A percentile compares a stretch with the other conserved stretches of the same genome.
phyloP scores from a whole-genome alignment of 2,329 filamentous ascomycete species.

The Davidsoniella eucalypti region DNA sequence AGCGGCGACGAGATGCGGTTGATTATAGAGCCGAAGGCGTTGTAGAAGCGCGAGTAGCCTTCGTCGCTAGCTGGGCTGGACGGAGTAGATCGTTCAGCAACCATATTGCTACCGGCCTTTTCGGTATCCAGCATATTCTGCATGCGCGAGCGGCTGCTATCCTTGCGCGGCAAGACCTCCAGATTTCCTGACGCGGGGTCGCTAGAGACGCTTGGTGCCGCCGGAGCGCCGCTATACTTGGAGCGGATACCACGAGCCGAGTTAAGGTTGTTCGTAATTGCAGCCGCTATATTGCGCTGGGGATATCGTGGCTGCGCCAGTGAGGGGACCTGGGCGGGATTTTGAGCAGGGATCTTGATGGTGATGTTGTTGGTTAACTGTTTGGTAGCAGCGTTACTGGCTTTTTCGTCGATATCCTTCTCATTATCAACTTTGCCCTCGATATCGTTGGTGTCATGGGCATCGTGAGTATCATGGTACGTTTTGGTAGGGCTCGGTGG shows the following conservation, averaged over 20 bases:
- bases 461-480: constrained; percentile 19
- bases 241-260: constrained; percentile 66
- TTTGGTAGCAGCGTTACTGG: constrained; percentile 12
- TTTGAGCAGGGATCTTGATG: constrained; percentile 20
- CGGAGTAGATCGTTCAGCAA: background rate
- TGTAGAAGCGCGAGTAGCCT: constrained; percentile 82
- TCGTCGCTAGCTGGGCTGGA: constrained; percentile 36
- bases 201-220: constrained; percentile 55
- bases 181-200: constrained; percentile 58
- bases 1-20: constrained; percentile 78
- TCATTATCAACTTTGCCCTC: constrained; percentile 12
- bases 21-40: constrained; percentile 74
- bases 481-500: constrained; percentile 32
- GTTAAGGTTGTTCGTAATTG: constrained; percentile 76
- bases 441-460: constrained; percentile 16
- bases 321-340: constrained; percentile 32
- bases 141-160: constrained; percentile 33
- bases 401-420: constrained; percentile 21
- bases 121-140: constrained; percentile 37
- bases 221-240: constrained; percentile 47
- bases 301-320: constrained; percentile 11
- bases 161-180: constrained; percentile 36
- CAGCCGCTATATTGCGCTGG: constrained; percentile 53
- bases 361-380: constrained; percentile 10
- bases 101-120: constrained; percentile 34